Percentiles rank a stretch among this genome's conserved stretches.
phyloP scores from a whole-genome alignment of 2,329 filamentous ascomycete species.

The Penicillium palitans region DNA sequence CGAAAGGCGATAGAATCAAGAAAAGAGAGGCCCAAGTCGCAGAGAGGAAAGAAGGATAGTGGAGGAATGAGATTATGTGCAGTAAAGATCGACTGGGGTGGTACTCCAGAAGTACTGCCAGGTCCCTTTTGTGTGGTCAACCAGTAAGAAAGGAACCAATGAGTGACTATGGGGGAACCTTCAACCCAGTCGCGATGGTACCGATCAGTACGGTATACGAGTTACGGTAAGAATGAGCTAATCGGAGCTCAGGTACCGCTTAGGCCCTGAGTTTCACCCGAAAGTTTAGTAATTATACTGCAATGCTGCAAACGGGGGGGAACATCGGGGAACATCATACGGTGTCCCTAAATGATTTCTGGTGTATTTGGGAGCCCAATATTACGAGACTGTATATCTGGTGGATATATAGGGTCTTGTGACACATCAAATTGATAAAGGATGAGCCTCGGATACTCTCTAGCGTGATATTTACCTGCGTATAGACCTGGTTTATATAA shows the following conservation, averaged over 20 bases:
- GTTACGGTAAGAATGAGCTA: constrained; percentile 14
- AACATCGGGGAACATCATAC: constrained; percentile 7
- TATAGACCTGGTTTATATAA: background rate
- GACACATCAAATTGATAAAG: constrained; percentile 1
- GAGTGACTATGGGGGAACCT: constrained; percentile 12
- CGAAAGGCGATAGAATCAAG: background rate
- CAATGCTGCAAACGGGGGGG: constrained; percentile 6
- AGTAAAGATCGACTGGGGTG: constrained; percentile 14
- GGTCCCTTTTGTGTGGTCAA: constrained; percentile 15
- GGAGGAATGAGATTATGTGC: constrained; percentile 18
- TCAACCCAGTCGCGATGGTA: constrained; percentile 5
- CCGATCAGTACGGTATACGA: constrained; percentile 12
- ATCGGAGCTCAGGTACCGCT: constrained; percentile 10
- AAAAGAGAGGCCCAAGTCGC: constrained; percentile 7
- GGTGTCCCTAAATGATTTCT: background rate
- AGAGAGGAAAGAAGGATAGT: constrained; percentile 15
- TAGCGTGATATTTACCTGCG: background rate
- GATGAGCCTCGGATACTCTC: constrained; percentile 2
- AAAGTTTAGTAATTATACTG: constrained; percentile 17
- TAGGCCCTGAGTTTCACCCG: constrained; percentile 1
- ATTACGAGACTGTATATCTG: background rate
- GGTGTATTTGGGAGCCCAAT: background rate
- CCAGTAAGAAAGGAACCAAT: constrained; percentile 15
- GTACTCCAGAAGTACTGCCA: constrained; percentile 19
- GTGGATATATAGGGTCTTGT: constrained; percentile 2